Percentiles rank a stretch among this genome's conserved stretches.
These are phyloP conservation scores for Xylaria sp. DNA, from an alignment of 2,329 filamentous ascomycete species.

Conservation along the genomic window DNA sequence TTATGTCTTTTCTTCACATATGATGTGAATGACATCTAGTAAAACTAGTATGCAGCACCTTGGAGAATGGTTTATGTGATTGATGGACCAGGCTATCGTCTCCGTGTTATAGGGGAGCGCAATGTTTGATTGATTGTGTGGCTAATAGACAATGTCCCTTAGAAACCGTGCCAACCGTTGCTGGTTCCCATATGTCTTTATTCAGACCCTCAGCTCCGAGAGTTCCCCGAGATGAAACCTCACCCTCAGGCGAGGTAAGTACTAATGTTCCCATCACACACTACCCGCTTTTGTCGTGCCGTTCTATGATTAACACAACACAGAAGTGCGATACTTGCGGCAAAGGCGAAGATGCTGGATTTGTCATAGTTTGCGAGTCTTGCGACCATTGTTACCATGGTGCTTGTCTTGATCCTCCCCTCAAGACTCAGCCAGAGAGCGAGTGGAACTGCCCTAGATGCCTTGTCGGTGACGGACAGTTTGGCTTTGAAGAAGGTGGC, in stretches of 20 bases:
- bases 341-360: conserved; percentile 75
- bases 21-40: neutral
- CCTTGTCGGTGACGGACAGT: conserved; percentile 94
- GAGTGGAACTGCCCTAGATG: conserved; percentile 98
- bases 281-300: neutral
- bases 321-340: conserved; percentile 89
- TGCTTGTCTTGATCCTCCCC: conserved; percentile 85
- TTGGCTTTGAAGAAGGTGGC: conserved; percentile 96
- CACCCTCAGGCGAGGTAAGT: conserved; percentile 57
- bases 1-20: neutral
- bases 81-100: neutral
- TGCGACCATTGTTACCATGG: conserved; percentile 91
- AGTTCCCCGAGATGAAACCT: conserved; percentile 65
- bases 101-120: neutral
- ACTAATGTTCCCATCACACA: neutral
- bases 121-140: conserved; percentile 1
- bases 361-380: conserved; percentile 85
- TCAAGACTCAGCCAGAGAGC: conserved; percentile 78
- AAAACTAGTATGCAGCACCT: neutral
- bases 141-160: conserved; percentile 35
- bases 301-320: conserved; percentile 39
- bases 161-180: conserved; percentile 82
- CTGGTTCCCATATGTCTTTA: conserved; percentile 95
- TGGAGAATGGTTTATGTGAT: neutral
- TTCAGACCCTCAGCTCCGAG: conserved; percentile 83